Evolutionary conservation across 495 filamentous ascomycete species (phyloP).

Genomic region (Penicillium nucicola): DNA sequence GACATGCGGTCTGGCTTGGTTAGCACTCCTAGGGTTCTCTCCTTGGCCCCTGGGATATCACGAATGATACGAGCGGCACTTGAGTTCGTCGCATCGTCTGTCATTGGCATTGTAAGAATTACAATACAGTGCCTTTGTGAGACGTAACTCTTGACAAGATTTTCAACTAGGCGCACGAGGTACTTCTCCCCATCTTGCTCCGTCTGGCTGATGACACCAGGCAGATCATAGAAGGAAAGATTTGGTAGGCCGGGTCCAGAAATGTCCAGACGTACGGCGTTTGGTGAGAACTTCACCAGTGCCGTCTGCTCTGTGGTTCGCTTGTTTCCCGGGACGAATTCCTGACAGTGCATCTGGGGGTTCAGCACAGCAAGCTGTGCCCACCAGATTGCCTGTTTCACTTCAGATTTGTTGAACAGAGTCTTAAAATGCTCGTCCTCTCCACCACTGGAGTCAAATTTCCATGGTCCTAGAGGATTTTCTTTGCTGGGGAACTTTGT

Average conservation of each 20-base stretch:
- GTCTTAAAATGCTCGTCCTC: conserved; percentile 41
- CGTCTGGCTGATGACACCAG: conserved; percentile 69
- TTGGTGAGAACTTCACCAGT: conserved; percentile 70
- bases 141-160: conserved; percentile 66
- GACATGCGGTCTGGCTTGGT: conserved; percentile 76
- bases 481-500: conserved; percentile 20
- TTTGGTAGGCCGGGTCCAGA: conserved; percentile 64
- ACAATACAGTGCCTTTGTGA: conserved; percentile 62
- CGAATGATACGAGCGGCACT: conserved; percentile 63
- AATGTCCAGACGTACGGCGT: conserved; percentile 71
- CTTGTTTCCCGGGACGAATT: conserved; percentile 50
- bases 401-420: conserved; percentile 40
- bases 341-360: conserved; percentile 39
- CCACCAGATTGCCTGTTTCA: conserved; percentile 58
- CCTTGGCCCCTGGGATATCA: conserved; percentile 48
- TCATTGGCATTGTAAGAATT: conserved; percentile 72
- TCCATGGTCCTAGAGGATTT: conserved; percentile 47
- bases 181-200: conserved; percentile 60
- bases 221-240: conserved; percentile 77
- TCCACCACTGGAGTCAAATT: conserved; percentile 19
- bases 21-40: conserved; percentile 69
- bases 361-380: conserved; percentile 75
- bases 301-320: conserved; percentile 13
- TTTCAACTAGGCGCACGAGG: conserved; percentile 63
- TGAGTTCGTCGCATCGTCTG: conserved; percentile 67